phyloP scores from a whole-genome alignment of 1,284 basidiomycete genomes.

The Exobasidium rhododendri region DNA sequence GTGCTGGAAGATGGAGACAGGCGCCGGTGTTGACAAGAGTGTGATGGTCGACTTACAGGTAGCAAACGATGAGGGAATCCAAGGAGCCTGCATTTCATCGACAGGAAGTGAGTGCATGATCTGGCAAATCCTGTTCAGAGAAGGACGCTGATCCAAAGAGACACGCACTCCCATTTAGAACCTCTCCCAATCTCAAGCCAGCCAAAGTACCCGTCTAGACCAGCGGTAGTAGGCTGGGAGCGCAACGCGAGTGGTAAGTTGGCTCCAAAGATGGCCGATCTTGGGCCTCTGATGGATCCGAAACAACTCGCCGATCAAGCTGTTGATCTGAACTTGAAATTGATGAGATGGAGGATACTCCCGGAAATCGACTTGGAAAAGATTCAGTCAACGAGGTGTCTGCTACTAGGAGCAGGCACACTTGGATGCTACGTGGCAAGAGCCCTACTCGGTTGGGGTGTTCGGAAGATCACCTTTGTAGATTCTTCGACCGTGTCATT shows the following conservation, averaged over 20 bases:
- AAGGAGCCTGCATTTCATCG: not conserved
- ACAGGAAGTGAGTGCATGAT: slow-evolving; percentile 2
- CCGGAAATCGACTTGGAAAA: slow-evolving; percentile 84
- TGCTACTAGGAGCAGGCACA: slow-evolving; percentile 90
- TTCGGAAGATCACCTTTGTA: slow-evolving; percentile 85
- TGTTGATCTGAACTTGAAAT: slow-evolving; percentile 90
- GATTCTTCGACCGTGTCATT: slow-evolving; percentile 88
- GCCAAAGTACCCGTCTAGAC: slow-evolving; percentile 44
- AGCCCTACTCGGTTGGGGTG: slow-evolving; percentile 82
- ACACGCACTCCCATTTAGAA: slow-evolving; percentile 2
- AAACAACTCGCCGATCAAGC: slow-evolving; percentile 85
- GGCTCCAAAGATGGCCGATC: slow-evolving; percentile 79
- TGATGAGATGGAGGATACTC: slow-evolving; percentile 96
- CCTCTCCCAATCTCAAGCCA: slow-evolving; percentile 15
- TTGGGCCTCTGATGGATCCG: slow-evolving; percentile 95
- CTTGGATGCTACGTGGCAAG: slow-evolving; percentile 94
- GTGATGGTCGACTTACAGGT: not conserved
- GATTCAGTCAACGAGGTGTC: slow-evolving; percentile 72
- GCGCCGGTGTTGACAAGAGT: slow-evolving; percentile 1
- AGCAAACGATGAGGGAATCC: not conserved
- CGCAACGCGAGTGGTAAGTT: slow-evolving; percentile 80
- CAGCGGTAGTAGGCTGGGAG: slow-evolving; percentile 87
- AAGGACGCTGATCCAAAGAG: not conserved
- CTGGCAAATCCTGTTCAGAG: not conserved
- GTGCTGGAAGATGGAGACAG: slow-evolving; percentile 45